Evolutionary conservation across 1,139 yeast species (phyloP).

Genomic region (Yamadazyma triangularis): DNA sequence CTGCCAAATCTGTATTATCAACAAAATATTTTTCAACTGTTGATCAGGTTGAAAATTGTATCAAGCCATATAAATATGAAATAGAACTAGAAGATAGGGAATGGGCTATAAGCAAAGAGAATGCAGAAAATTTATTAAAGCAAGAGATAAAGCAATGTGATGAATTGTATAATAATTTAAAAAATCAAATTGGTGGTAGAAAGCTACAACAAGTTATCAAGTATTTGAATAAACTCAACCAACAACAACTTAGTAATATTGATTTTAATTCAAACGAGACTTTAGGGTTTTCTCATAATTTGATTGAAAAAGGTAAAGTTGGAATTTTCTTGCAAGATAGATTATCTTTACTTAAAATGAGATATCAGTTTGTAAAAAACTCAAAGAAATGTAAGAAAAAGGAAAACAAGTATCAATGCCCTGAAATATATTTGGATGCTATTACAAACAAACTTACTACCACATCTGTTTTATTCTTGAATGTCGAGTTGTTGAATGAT

Average conservation of each 20-base stretch:
- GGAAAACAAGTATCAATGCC: slow-evolving; percentile 85
- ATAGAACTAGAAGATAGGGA: slow-evolving; percentile 94
- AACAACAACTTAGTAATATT: slow-evolving; percentile 42
- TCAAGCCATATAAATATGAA: slow-evolving; percentile 95
- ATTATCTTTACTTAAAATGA: slow-evolving; percentile 62
- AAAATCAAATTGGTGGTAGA: slow-evolving; percentile 72
- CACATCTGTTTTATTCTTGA: slow-evolving; percentile 87
- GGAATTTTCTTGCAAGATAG: slow-evolving; percentile 83
- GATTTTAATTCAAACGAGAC: slow-evolving; percentile 53
- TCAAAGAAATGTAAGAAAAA: slow-evolving; percentile 68
- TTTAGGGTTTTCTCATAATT: slow-evolving; percentile 68
- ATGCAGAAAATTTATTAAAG: slow-evolving; percentile 63
- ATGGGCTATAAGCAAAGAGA: slow-evolving; percentile 81
- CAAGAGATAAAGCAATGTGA: slow-evolving; percentile 88
- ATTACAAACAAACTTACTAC: slow-evolving; percentile 88
- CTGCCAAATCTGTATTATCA: slow-evolving; percentile 75
- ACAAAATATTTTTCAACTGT: slow-evolving; percentile 86
- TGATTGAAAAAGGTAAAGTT: slow-evolving; percentile 70
- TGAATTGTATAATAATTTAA: slow-evolving; percentile 56
- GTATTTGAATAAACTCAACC: slow-evolving; percentile 52
- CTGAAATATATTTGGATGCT: slow-evolving; percentile 89
- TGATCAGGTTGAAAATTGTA: slow-evolving; percentile 97
- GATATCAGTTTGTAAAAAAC: slow-evolving; percentile 72
- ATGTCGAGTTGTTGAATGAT: slow-evolving; percentile 90
- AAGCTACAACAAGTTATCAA: slow-evolving; percentile 80